Percentiles rank a stretch among this genome's conserved stretches.
Conservation (phyloP, 2,329 filamentous ascomycete species). For the Cladosporium halotolerans region DNA sequence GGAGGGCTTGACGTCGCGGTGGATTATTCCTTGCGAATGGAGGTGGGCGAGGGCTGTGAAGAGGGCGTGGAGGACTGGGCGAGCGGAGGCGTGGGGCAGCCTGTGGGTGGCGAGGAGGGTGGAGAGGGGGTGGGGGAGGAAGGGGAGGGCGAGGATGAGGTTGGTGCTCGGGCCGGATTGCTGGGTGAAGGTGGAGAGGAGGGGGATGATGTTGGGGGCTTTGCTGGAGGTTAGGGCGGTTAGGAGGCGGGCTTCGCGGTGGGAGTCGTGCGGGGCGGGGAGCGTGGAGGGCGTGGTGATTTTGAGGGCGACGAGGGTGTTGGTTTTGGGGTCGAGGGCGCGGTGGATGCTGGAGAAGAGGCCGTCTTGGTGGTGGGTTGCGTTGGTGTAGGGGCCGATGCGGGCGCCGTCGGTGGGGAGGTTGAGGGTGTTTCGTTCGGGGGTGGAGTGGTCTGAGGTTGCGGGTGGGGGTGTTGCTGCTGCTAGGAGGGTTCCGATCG, state of each 20-base stretch:
- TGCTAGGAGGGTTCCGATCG: conserved; percentile 20
- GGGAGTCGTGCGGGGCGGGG: conserved; percentile 74
- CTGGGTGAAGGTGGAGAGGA: conserved; percentile 65
- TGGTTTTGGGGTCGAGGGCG: conserved; percentile 40
- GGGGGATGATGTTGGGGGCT: conserved; percentile 55
- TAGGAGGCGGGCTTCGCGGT: conserved; percentile 73
- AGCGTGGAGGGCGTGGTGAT: conserved; percentile 70
- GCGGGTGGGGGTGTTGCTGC: conserved; percentile 25
- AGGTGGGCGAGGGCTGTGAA: conserved; percentile 66
- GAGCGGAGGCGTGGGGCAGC: too few species aligned
- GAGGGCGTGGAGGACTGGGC: conserved; percentile 56
- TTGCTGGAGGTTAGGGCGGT: conserved; percentile 51
- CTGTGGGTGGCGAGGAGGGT: too few species aligned
- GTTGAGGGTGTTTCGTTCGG: conserved; percentile 29
- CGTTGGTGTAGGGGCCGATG: conserved; percentile 53
- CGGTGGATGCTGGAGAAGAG: conserved; percentile 80
- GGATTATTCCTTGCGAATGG: conserved; percentile 71
- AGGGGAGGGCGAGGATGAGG: conserved; percentile 80
- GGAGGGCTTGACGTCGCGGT: conserved; percentile 89
- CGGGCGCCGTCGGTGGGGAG: conserved; percentile 31
- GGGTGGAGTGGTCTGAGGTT: conserved; percentile 12
- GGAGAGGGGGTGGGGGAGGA: conserved; percentile 66
- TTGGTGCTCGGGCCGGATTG: conserved; percentile 51
- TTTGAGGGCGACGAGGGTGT: conserved; percentile 64
- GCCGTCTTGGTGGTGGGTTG: conserved; percentile 56